phyloP scores from a whole-genome alignment of 176 grass and related monocot species.

The Dactylis glomerata region DNA sequence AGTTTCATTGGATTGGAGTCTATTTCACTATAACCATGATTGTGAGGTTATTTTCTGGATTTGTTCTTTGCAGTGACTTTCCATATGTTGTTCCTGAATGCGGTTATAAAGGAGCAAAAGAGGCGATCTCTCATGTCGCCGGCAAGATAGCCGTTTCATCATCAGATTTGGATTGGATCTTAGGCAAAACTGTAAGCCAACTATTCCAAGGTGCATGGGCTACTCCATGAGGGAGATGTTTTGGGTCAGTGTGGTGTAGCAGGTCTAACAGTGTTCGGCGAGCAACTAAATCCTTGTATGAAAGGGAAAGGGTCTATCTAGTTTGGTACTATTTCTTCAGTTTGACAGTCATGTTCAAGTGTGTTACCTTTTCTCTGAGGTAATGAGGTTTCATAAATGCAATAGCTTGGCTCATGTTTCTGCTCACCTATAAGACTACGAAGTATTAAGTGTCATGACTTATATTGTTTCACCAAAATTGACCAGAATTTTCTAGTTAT shows the following conservation, averaged over 20 bases:
- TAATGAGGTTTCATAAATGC: not conserved
- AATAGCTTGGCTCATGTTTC: not conserved
- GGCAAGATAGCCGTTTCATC: slow-evolving; percentile 37
- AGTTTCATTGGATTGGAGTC: not conserved
- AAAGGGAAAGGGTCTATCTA: not conserved
- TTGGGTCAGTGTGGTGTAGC: not conserved
- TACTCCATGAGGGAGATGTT: slow-evolving; percentile 17
- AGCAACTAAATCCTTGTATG: not conserved
- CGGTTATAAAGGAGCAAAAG: slow-evolving; percentile 76
- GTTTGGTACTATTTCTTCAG: not conserved
- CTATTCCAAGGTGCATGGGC: slow-evolving; percentile 51
- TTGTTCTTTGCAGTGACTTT: slow-evolving; percentile 63
- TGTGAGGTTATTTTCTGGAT: not conserved
- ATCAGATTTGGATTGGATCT: slow-evolving; percentile 64
- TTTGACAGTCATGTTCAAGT: not conserved
- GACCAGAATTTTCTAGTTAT: not conserved
- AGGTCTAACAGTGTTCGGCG: not conserved
- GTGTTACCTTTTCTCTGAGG: not conserved
- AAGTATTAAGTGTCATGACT: not conserved
- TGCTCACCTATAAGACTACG: not conserved
- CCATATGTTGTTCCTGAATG: slow-evolving; percentile 73
- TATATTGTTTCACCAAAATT: not conserved
- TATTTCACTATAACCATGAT: not conserved
- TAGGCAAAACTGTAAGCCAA: slow-evolving; percentile 61
- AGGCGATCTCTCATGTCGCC: slow-evolving; percentile 43